Base-by-base conservation (phyloP, 2,329 filamentous ascomycete species). In the Pseudocercospora cruenta region DNA sequence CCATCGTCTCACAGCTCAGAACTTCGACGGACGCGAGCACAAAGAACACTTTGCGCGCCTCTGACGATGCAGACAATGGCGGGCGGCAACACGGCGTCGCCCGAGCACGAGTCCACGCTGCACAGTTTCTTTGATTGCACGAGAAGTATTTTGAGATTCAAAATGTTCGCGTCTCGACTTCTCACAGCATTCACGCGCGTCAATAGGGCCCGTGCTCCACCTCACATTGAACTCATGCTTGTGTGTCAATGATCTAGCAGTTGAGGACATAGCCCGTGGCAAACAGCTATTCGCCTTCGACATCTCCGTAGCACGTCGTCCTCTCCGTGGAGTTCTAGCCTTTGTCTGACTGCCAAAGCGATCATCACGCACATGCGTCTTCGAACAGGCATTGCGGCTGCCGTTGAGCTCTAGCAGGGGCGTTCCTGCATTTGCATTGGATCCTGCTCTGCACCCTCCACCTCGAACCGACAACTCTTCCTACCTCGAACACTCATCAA, bases 371-470 rank as follows among this genome's bases (percentile, higher is more conserved):
- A 21, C 47, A 16, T n/a, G 36, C 36, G 7, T 21, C 47, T 24
- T 51, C 12, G 6, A 10, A 24, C 22, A 51, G 3, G 47, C 47
- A n/a, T 55, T 55, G 51, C 26, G 24, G 26, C 51, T 55, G 51
- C 51, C 51, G 51, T 55, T 55, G 51, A 33, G 26, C 22, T 31
- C 26, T 5, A 55, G 51, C 26, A 26, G 22, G 16, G 12, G 16
- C 51, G 24, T 19, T 55, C 51, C 24, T 55, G 51, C 24, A 33
- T 19, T 31, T 14, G 16, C 7, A 31, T 55, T 26, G 22, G 8
- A 28, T 6, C 19, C 51, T 55, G 24, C 22, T n/a, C 22, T 26
- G 51, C 51, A 55, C 31, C 22, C 31, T 67, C 45, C 60, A 53
- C 63, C 7, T 58, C 22, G 31, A 57, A 28, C 16, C 57, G 49